Evolutionary conservation across 1,139 yeast genomes (phyloP).

Genomic region (Pichia sp.): DNA sequence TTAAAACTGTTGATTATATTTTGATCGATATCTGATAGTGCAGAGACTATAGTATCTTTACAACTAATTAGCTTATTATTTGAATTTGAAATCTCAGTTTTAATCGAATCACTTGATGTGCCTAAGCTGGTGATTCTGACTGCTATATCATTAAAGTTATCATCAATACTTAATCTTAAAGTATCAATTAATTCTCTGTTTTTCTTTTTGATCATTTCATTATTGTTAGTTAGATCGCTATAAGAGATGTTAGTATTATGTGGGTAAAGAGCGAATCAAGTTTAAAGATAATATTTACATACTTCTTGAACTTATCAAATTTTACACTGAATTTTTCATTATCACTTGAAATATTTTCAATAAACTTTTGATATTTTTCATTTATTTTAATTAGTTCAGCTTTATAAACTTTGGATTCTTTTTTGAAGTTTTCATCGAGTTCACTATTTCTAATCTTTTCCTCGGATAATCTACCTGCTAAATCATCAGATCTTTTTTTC

Average conservation of each 20-base stretch:
- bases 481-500: slow-evolving; percentile 20
- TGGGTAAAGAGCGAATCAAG: neutral
- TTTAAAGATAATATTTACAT: neutral
- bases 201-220: neutral
- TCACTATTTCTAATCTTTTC: slow-evolving; percentile 20
- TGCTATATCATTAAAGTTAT: slow-evolving; percentile 10
- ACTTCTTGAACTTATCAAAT: slow-evolving; percentile 1
- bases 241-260: slow-evolving; percentile 1
- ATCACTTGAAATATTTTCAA: neutral
- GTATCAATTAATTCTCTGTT: neutral
- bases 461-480: slow-evolving; percentile 24
- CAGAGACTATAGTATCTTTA: slow-evolving; percentile 1
- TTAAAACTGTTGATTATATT: neutral
- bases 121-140: slow-evolving; percentile 3
- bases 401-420: slow-evolving; percentile 9
- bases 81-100: neutral
- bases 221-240: neutral
- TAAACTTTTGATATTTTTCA: neutral
- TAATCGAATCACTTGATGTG: slow-evolving; percentile 1
- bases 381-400: slow-evolving; percentile 2
- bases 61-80: neutral
- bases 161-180: slow-evolving; percentile 1
- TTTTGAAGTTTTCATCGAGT: slow-evolving; percentile 11
- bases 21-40: slow-evolving; percentile 9
- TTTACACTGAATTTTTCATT: neutral